phyloP scores from a whole-genome alignment of 495 filamentous ascomycete species.

The Tuber melanosporum region DNA sequence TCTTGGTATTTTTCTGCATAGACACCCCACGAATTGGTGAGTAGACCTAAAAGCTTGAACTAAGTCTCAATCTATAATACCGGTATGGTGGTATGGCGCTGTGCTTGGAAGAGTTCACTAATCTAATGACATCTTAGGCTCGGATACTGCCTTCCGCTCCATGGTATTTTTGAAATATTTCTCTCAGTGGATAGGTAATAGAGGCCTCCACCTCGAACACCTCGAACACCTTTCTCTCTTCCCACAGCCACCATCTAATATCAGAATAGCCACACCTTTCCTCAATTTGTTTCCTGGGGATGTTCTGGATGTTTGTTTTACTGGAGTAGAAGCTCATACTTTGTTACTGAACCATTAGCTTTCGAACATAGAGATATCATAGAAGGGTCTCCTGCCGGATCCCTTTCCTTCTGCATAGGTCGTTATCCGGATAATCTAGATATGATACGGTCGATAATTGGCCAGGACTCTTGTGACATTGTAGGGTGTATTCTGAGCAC shows the following conservation, averaged over 20 bases:
- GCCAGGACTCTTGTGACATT: not conserved
- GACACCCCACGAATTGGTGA: too few species aligned
- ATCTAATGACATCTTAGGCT: not conserved
- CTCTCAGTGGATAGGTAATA: not conserved
- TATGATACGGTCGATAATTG: not conserved
- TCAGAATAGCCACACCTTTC: not conserved
- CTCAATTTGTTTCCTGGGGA: not conserved
- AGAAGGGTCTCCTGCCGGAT: not conserved
- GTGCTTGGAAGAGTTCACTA: not conserved
- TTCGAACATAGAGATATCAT: not conserved
- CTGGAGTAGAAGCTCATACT: not conserved
- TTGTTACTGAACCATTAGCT: not conserved
- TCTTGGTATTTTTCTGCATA: too few species aligned
- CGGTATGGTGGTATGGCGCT: too few species aligned
- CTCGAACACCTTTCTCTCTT: not conserved
- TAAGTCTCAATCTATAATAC: too few species aligned
- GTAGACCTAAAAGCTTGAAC: not conserved
- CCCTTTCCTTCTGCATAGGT: not conserved
- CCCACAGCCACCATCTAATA: not conserved
- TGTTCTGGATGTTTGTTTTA: not conserved
- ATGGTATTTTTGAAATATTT: too few species aligned
- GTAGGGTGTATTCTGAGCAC: not conserved
- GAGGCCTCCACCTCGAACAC: not conserved
- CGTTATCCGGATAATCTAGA: not conserved
- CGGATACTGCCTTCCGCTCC: too few species aligned